These are phyloP conservation scores for Corchorus olitorius DNA, from an alignment of 345 rosid species.

Conservation along the genomic window DNA sequence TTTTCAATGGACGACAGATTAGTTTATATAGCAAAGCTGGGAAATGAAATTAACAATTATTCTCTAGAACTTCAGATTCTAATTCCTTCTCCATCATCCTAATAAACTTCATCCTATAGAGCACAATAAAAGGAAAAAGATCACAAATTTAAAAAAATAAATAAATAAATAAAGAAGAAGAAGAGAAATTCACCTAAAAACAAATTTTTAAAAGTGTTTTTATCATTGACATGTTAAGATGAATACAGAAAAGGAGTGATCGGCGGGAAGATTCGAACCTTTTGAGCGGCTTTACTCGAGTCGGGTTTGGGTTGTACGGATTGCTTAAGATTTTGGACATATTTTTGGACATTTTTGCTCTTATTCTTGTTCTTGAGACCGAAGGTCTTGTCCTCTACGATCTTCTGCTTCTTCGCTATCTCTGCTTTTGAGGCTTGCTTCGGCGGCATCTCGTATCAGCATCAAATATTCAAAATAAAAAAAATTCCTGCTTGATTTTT, in stretches of 20 bases:
- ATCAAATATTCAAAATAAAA: conserved; percentile 27
- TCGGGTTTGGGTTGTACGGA: conserved; percentile 62
- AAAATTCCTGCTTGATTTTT: not conserved
- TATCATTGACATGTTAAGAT: not conserved
- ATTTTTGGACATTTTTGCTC: conserved; percentile 71
- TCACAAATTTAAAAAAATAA: not conserved
- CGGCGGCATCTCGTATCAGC: conserved; percentile 64
- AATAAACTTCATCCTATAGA: not conserved
- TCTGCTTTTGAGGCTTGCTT: conserved; percentile 66
- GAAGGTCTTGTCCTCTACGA: conserved; percentile 80
- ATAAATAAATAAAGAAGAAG: too few species aligned
- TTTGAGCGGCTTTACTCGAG: conserved; percentile 39
- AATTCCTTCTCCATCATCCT: not conserved
- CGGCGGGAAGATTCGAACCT: conserved; percentile 36
- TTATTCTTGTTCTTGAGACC: conserved; percentile 79
- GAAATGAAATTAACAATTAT: not conserved
- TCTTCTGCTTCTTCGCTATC: conserved; percentile 77
- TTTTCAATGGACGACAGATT: not conserved
- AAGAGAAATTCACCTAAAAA: not conserved
- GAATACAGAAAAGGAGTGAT: not conserved
- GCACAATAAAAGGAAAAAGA: not conserved
- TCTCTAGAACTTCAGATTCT: not conserved
- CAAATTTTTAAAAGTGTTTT: too few species aligned
- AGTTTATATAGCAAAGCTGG: not conserved
- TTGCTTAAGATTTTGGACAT: conserved; percentile 65